A percentile compares a stretch with the other conserved stretches of the same genome.
Conservation (phyloP, 768 basidiomycete species). For the Epithele typhae region DNA sequence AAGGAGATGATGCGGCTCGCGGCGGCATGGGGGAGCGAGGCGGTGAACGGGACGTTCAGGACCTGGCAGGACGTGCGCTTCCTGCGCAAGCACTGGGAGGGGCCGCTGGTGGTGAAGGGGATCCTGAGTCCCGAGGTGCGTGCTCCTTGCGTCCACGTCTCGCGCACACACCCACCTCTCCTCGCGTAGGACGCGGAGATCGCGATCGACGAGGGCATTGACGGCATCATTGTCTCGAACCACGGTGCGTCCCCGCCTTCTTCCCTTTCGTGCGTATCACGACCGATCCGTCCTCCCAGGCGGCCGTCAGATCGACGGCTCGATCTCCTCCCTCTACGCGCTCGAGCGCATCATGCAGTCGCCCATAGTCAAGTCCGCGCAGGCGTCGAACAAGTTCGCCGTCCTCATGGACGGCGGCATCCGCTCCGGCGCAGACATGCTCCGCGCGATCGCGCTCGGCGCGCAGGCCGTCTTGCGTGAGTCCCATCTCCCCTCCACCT, state of each 20-base stretch:
- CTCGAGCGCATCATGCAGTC: conserved; percentile 79
- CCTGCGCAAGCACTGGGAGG: conserved; percentile 70
- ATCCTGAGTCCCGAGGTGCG: conserved; percentile 61
- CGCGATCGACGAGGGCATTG: conserved; percentile 56
- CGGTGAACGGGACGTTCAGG: conserved; percentile 56
- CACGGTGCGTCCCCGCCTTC: conserved; percentile 45
- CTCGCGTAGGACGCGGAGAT: conserved; percentile 55
- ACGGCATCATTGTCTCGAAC: conserved; percentile 79
- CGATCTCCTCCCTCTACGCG: conserved; percentile 51
- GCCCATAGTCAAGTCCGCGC: too few relatives aligned
- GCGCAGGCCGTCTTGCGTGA: conserved; percentile 75
- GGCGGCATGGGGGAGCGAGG: conserved; percentile 56
- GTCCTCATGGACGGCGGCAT: too few relatives aligned
- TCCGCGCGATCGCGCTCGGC: too few relatives aligned
- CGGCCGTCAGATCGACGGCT: conserved; percentile 71
- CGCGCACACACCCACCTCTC: neutral
- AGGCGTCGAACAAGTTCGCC: too few relatives aligned
- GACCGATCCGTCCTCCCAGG: conserved; percentile 51
- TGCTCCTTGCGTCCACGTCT: conserved; percentile 32
- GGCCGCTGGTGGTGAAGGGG: conserved; percentile 73
- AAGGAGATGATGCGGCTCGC: conserved; percentile 44
- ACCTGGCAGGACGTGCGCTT: conserved; percentile 66
- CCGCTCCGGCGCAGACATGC: too few relatives aligned
- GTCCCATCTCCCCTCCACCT: too few relatives aligned
- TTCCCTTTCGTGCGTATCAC: conserved; percentile 50